These are phyloP conservation scores for Lomentospora prolificans DNA, from an alignment of 2,329 filamentous ascomycete genomes.

Conservation along the genomic window DNA sequence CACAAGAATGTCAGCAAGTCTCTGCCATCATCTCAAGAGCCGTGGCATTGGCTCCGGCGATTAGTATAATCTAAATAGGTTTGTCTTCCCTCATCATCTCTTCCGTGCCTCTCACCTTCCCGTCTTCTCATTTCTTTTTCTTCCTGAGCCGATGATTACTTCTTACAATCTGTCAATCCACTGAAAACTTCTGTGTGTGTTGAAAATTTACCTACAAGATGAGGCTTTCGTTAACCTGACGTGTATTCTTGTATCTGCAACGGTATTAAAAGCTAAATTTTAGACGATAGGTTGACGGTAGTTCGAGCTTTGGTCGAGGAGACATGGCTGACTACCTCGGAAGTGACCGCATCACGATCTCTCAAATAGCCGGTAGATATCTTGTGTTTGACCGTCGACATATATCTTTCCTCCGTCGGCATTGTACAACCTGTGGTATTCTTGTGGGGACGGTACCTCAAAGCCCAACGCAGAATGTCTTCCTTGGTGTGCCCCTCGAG, in stretches of 20 bases:
- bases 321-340: neutral
- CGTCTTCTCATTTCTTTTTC: neutral
- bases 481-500: conserved; percentile 79
- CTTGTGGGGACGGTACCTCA: conserved; percentile 83
- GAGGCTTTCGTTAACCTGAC: neutral
- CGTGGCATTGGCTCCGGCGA: too few species aligned
- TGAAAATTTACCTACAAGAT: conserved; percentile 20
- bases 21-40: too few species aligned
- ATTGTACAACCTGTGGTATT: conserved; percentile 77
- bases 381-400: conserved; percentile 81
- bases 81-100: neutral
- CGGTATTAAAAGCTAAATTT: neutral
- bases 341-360: conserved; percentile 39
- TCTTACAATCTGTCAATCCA: conserved; percentile 48
- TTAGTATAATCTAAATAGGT: too few species aligned
- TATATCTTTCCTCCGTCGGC: conserved; percentile 66
- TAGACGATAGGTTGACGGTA: too few species aligned
- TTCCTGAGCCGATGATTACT: conserved; percentile 9
- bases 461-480: conserved; percentile 89
- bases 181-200: conserved; percentile 34
- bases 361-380: conserved; percentile 69
- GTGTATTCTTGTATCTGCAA: too few species aligned
- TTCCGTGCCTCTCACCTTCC: neutral
- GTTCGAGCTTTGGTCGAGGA: neutral
- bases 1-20: too few species aligned